Percentiles rank a stretch among this genome's conserved stretches.
Conservation (phyloP, 2,329 filamentous ascomycete genomes). For the Claviceps purpurea region DNA sequence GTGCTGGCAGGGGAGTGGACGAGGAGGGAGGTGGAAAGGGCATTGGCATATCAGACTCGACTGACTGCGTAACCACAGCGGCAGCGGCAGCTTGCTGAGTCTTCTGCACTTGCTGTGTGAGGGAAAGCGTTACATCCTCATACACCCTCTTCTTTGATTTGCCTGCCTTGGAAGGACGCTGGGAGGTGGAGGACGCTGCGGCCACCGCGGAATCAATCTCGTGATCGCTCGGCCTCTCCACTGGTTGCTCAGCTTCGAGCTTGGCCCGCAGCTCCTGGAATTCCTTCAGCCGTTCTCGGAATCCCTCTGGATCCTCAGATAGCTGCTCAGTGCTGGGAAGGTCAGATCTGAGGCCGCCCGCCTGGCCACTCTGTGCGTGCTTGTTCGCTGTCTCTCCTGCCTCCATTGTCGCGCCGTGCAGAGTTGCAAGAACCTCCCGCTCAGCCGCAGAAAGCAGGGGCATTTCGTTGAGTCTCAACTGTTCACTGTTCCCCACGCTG, state of each 20-base stretch:
- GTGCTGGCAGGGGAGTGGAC: slow-evolving; percentile 72
- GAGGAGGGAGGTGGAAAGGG: slow-evolving; percentile 61
- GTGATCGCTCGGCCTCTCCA: slow-evolving; percentile 4
- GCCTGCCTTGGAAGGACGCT: slow-evolving; percentile 6
- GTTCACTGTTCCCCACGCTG: slow-evolving; percentile 28
- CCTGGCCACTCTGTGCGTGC: slow-evolving; percentile 15
- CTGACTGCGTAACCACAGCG: slow-evolving; percentile 29
- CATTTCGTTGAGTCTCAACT: slow-evolving; percentile 60
- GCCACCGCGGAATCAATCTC: neutral
- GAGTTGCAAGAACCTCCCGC: slow-evolving; percentile 36
- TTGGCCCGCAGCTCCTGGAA: slow-evolving; percentile 70
- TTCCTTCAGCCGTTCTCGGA: slow-evolving; percentile 63
- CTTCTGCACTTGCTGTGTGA: slow-evolving; percentile 77
- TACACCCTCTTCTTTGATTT: slow-evolving; percentile 19
- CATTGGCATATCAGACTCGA: slow-evolving; percentile 54
- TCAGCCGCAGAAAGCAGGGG: slow-evolving; percentile 46
- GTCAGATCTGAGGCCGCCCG: slow-evolving; percentile 27
- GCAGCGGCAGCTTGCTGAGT: slow-evolving; percentile 38
- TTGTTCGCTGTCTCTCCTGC: slow-evolving; percentile 1
- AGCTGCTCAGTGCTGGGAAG: slow-evolving; percentile 39
- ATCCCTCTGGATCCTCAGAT: slow-evolving; percentile 41
- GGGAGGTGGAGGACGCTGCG: neutral
- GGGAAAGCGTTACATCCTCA: slow-evolving; percentile 38
- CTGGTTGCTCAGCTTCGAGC: slow-evolving; percentile 43
- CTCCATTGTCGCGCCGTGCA: slow-evolving; percentile 10